Evolutionary conservation across 108 stramenopile species (phyloP).

Genomic region (Stephanodiscus triporus): DNA sequence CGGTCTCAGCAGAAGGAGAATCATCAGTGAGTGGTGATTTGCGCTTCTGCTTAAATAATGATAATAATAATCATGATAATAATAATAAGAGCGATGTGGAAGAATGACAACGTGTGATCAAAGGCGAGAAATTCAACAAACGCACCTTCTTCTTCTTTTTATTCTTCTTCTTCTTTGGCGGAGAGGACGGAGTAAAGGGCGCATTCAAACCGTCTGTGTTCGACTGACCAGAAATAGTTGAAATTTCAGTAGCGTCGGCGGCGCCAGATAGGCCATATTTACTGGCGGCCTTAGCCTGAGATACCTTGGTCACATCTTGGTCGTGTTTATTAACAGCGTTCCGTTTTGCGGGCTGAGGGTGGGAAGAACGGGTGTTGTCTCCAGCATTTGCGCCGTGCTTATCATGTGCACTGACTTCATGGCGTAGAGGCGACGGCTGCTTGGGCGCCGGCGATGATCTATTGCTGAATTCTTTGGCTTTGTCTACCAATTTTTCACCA

Average conservation of each 20-base stretch:
- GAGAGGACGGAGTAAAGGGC: constrained; percentile 10
- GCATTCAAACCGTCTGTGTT: neutral
- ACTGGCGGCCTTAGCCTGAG: neutral
- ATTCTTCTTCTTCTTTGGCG: constrained; percentile 33
- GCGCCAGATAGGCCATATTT: neutral
- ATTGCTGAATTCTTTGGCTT: neutral
- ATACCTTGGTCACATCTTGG: neutral
- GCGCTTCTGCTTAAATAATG: constrained; percentile 16
- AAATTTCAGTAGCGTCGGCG: neutral
- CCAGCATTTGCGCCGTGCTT: neutral
- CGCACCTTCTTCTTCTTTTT: constrained; percentile 47
- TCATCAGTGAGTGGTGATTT: constrained; percentile 20
- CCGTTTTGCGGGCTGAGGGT: neutral
- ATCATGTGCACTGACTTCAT: constrained; percentile 11
- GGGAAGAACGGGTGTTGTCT: constrained; percentile 1
- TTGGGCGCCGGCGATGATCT: constrained; percentile 1
- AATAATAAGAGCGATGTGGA: neutral
- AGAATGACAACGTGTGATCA: neutral
- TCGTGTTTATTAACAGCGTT: neutral
- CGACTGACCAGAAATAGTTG: neutral
- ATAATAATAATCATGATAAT: no score
- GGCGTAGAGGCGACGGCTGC: constrained; percentile 4
- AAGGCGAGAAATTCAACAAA: neutral
- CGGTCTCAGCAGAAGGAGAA: neutral
- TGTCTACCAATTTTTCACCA: neutral